These are phyloP conservation scores for Suaeda aralocaspica DNA, from an alignment of 148 eudicot species.

Conservation along the genomic window DNA sequence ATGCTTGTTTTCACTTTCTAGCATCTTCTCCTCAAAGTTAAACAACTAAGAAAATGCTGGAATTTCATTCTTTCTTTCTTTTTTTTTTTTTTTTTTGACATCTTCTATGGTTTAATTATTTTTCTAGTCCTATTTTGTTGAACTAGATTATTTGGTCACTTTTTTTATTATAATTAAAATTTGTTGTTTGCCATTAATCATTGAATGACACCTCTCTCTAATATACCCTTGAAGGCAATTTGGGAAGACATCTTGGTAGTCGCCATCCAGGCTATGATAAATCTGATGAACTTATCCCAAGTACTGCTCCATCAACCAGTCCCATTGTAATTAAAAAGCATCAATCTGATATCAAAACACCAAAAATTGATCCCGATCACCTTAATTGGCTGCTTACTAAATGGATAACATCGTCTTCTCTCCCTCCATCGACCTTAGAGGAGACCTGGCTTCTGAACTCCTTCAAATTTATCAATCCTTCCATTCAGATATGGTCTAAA, in stretches of 20 bases:
- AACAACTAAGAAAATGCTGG: no score
- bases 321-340: conserved; percentile 44
- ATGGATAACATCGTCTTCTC: conserved; percentile 68
- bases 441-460: conserved; percentile 66
- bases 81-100: no score
- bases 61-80: no score
- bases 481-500: conserved; percentile 60
- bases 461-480: conserved; percentile 63
- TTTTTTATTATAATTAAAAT: no score
- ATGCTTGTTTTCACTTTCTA: background rate
- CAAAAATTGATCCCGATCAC: conserved; percentile 62
- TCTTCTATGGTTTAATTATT: no score
- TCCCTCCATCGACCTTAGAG: conserved; percentile 59
- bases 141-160: no score
- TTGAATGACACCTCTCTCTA: background rate
- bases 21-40: no score
- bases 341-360: conserved; percentile 48
- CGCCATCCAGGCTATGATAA: conserved; percentile 90
- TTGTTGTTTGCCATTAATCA: conserved; percentile 1
- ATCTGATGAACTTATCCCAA: conserved; percentile 39
- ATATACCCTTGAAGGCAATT: conserved; percentile 50
- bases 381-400: conserved; percentile 80
- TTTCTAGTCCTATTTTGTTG: no score
- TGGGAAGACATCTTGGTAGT: conserved; percentile 86
- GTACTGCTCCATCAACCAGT: conserved; percentile 35